Conservation (phyloP, 768 basidiomycete genomes). For the Rhizopogon vinicolor region DNA sequence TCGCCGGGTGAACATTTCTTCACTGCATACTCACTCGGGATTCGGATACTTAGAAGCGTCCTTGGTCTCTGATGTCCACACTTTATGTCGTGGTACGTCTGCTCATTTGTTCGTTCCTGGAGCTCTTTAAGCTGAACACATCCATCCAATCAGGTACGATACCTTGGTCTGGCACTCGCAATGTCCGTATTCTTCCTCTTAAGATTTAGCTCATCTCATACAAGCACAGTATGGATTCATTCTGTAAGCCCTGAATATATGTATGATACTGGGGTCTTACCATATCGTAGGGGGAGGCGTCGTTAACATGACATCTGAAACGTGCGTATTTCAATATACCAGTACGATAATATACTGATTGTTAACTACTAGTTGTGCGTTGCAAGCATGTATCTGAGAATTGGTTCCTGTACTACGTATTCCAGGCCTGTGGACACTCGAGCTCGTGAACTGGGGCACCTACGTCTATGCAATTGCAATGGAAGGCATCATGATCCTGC, state of each 20-base stretch:
- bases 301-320: not conserved
- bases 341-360: not conserved
- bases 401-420: not conserved
- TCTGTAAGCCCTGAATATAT: not conserved
- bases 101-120: no score
- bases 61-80: slow-evolving; percentile 7
- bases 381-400: not conserved
- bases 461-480: not conserved
- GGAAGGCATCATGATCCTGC: slow-evolving; percentile 13
- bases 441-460: not conserved
- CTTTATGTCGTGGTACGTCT: slow-evolving; percentile 10
- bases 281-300: not conserved
- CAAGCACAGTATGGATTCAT: not conserved
- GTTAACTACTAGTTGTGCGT: not conserved
- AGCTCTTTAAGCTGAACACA: not conserved
- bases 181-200: slow-evolving; percentile 1
- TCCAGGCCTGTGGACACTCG: not conserved
- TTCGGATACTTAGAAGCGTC: not conserved
- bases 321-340: not conserved
- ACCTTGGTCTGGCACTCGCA: slow-evolving; percentile 4
- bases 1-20: not conserved
- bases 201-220: not conserved
- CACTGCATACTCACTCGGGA: not conserved
- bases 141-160: slow-evolving; percentile 2
- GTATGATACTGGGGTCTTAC: not conserved